phyloP scores from a whole-genome alignment of 1,284 basidiomycete species.

The Tylopilus sp. region DNA sequence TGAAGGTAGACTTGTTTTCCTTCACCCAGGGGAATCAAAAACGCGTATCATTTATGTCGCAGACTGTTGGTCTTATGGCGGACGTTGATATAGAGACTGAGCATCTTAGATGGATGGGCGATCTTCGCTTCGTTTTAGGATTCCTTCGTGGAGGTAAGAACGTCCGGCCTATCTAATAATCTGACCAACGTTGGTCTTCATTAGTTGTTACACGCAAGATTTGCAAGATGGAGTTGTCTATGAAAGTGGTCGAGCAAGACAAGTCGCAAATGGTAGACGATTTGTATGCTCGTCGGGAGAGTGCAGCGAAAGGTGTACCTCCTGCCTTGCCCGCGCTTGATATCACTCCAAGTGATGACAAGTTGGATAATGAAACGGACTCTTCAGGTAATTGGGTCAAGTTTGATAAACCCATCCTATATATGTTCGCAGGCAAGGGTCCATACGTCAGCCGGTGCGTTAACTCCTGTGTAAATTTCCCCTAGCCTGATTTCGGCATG shows the following conservation, averaged over 20 bases:
- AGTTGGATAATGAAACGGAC: conserved; percentile 39
- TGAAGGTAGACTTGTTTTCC: conserved; percentile 88
- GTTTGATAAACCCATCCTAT: conserved; percentile 78
- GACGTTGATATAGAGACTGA: conserved; percentile 93
- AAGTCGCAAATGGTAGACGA: conserved; percentile 77
- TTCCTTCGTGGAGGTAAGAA: conserved; percentile 77
- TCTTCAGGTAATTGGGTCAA: conserved; percentile 70
- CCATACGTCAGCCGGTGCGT: conserved; percentile 75
- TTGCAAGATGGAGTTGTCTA: conserved; percentile 78
- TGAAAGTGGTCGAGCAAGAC: conserved; percentile 79
- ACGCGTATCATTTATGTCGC: conserved; percentile 91
- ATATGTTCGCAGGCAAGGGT: conserved; percentile 78
- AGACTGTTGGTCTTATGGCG: conserved; percentile 92
- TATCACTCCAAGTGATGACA: conserved; percentile 30
- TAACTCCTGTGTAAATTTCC: neutral
- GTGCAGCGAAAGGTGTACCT: conserved; percentile 43
- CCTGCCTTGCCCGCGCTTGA: conserved; percentile 21
- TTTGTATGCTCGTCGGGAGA: conserved; percentile 47
- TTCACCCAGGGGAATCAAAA: conserved; percentile 75
- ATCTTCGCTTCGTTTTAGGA: conserved; percentile 88
- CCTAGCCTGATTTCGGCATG: neutral
- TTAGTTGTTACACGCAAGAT: conserved; percentile 72
- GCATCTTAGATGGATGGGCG: conserved; percentile 93
- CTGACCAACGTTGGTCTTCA: conserved; percentile 5
- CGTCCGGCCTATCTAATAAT: neutral